A percentile compares a stretch with the other conserved stretches of the same genome.
Evolutionary conservation across 371 early-diverging fungal genomes (phyloP).

Genomic region (Mucor sp.): DNA sequence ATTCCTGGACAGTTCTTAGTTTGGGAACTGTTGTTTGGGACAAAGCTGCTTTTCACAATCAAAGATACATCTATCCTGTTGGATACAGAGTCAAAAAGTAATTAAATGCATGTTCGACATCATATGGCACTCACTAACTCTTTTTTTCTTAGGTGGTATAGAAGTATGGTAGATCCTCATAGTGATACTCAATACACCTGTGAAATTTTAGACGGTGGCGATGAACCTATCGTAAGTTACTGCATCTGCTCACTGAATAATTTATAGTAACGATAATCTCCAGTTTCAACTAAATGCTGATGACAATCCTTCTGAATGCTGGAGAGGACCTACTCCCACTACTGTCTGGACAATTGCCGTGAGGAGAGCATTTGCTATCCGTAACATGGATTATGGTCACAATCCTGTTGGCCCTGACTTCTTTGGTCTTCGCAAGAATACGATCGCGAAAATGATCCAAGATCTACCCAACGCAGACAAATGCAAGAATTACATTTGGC

Average conservation of each 20-base stretch:
- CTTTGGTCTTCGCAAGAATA: conserved; percentile 85
- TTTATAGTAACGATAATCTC: background rate
- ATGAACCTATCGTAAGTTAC: conserved; percentile 59
- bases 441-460: conserved; percentile 86
- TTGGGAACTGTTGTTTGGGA: conserved; percentile 78
- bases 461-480: conserved; percentile 75
- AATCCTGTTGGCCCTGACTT: conserved; percentile 89
- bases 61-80: conserved; percentile 91
- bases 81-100: conserved; percentile 72
- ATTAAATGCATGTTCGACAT: background rate
- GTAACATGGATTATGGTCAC: conserved; percentile 75
- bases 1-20: conserved; percentile 70
- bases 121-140: background rate
- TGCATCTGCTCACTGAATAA: background rate
- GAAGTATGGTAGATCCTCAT: conserved; percentile 73
- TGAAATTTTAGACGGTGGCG: conserved; percentile 78
- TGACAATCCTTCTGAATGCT: conserved; percentile 40
- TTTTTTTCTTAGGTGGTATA: conserved; percentile 50
- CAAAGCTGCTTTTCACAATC: conserved; percentile 80
- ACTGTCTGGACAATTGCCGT: conserved; percentile 47
- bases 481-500: conserved; percentile 76
- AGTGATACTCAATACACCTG: conserved; percentile 71
- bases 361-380: conserved; percentile 57
- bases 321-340: conserved; percentile 42
- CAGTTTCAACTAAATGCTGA: conserved; percentile 44